Percentiles rank a stretch among this genome's conserved stretches.
phyloP scores from a whole-genome alignment of 169 alveolate species.

The Cryptosporidium bovis region DNA sequence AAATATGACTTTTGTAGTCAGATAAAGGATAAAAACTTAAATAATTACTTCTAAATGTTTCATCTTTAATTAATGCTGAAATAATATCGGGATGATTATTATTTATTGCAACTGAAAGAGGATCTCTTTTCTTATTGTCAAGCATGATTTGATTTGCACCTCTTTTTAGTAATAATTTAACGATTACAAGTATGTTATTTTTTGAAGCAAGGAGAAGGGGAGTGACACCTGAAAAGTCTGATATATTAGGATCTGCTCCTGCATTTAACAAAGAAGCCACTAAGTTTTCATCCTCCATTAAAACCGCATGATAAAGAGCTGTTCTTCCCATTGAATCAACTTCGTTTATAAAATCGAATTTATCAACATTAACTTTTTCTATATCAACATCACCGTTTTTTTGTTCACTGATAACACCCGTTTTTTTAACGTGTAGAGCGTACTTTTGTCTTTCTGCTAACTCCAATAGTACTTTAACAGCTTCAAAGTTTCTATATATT shows the following conservation, averaged over 20 bases:
- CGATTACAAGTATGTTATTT: constrained; percentile 30
- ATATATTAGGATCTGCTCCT: constrained; percentile 71
- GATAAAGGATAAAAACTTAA: constrained; percentile 32
- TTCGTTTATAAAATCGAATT: constrained; percentile 24
- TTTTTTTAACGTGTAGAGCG: constrained; percentile 5
- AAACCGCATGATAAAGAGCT: constrained; percentile 62
- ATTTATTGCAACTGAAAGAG: constrained; percentile 52
- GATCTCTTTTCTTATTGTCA: constrained; percentile 47
- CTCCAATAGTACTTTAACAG: constrained; percentile 51
- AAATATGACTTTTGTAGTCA: constrained; percentile 32
- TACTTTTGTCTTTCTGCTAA: constrained; percentile 57
- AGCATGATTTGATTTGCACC: constrained; percentile 62
- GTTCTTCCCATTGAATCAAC: constrained; percentile 69
- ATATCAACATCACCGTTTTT: neutral
- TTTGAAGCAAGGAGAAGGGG: constrained; percentile 57
- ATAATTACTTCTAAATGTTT: constrained; percentile 37
- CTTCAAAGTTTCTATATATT: constrained; percentile 58
- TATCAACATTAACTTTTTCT: neutral
- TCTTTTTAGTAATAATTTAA: constrained; percentile 11
- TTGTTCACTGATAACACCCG: neutral
- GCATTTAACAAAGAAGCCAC: constrained; percentile 32
- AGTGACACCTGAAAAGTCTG: constrained; percentile 60
- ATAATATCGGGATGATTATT: constrained; percentile 52
- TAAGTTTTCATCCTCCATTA: constrained; percentile 64
- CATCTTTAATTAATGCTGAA: constrained; percentile 30